Conservation (phyloP, 2,329 filamentous ascomycete genomes). For the Penicillium brevicompactum region DNA sequence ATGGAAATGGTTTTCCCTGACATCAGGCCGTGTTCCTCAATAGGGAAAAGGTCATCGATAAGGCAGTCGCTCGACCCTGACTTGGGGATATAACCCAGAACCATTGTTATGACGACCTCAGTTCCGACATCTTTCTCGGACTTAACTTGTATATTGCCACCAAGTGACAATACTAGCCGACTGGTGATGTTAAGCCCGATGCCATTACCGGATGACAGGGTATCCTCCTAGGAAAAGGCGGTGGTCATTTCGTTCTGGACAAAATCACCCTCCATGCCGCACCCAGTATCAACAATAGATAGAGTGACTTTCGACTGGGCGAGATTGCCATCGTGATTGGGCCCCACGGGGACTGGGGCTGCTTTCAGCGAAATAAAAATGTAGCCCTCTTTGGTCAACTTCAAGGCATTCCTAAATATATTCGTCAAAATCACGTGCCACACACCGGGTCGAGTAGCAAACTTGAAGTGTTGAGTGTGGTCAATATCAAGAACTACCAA, state of each 20-base stretch:
- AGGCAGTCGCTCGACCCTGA: neutral
- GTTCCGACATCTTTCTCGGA: conserved; percentile 31
- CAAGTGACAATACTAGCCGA: conserved; percentile 30
- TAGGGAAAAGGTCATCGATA: neutral
- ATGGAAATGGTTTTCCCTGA: conserved; percentile 14
- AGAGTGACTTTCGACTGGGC: conserved; percentile 17
- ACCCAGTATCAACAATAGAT: conserved; percentile 33
- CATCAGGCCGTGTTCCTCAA: neutral
- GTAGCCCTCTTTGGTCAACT: conserved; percentile 14
- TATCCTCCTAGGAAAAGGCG: conserved; percentile 63
- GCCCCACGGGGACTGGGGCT: neutral
- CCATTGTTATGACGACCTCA: conserved; percentile 12
- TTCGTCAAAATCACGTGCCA: conserved; percentile 19
- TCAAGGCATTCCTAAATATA: conserved; percentile 20
- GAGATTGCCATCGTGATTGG: too few species aligned
- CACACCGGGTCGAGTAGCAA: conserved; percentile 10
- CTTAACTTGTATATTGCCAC: conserved; percentile 28
- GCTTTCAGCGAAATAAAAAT: conserved; percentile 12
- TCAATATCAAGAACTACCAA: conserved; percentile 18
- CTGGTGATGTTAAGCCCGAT: conserved; percentile 63
- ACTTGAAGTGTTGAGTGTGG: conserved; percentile 8
- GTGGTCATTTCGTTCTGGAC: conserved; percentile 46
- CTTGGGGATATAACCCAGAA: neutral
- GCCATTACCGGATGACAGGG: conserved; percentile 58
- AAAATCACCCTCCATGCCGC: conserved; percentile 30